Conservation (phyloP, 768 basidiomycete species). For the Panaeolus cyanescens region DNA sequence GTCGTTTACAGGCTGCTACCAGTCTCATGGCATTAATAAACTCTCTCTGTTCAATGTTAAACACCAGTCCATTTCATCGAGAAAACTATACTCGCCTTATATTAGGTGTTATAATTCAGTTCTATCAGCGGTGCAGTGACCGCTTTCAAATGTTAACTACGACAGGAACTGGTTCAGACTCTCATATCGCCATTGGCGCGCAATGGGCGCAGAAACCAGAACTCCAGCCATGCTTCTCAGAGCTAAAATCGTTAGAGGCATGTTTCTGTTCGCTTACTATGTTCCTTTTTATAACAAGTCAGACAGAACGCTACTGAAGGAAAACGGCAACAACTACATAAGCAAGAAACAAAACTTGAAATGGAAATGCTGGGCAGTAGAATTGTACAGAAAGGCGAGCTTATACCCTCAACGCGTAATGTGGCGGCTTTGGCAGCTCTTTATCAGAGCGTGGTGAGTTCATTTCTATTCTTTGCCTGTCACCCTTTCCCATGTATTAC, state of each 20-base stretch:
- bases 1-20: slow-evolving; percentile 63
- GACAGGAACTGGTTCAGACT: slow-evolving; percentile 36
- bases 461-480: slow-evolving; percentile 1
- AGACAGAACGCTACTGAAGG: slow-evolving; percentile 40
- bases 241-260: slow-evolving; percentile 58
- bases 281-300: not conserved
- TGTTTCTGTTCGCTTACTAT: slow-evolving; percentile 20
- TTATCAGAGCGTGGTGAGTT: slow-evolving; percentile 83
- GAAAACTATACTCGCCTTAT: slow-evolving; percentile 96
- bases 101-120: slow-evolving; percentile 91
- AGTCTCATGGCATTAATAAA: slow-evolving; percentile 89
- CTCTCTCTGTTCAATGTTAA: slow-evolving; percentile 88
- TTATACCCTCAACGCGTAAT: slow-evolving; percentile 73
- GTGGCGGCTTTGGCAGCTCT: slow-evolving; percentile 75
- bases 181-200: slow-evolving; percentile 58
- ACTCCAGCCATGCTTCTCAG: slow-evolving; percentile 70
- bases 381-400: slow-evolving; percentile 57
- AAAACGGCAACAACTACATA: slow-evolving; percentile 58
- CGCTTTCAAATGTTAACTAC: slow-evolving; percentile 74
- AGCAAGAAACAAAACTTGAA: slow-evolving; percentile 82
- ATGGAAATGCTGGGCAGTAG: slow-evolving; percentile 60
- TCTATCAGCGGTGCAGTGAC: slow-evolving; percentile 92
- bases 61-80: slow-evolving; percentile 89
- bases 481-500: slow-evolving; percentile 3
- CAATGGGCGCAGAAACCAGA: slow-evolving; percentile 89